These are phyloP conservation scores for Plasmodium ovale DNA, from an alignment of 169 alveolate genomes.

Conservation along the genomic window DNA sequence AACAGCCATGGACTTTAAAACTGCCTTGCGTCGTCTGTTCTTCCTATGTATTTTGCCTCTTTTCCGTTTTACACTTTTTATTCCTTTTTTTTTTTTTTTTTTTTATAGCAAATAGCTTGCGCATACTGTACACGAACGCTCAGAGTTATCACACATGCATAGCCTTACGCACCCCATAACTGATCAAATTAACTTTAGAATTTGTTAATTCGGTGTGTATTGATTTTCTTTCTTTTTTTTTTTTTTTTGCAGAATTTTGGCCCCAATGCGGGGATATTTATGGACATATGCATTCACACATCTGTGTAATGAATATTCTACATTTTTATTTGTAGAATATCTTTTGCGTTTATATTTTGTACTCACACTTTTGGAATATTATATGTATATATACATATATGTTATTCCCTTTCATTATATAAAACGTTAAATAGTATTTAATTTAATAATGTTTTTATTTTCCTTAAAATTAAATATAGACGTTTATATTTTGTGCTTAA, in stretches of 20 bases:
- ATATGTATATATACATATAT: too few species aligned
- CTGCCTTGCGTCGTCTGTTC: background rate
- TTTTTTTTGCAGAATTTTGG: too few species aligned
- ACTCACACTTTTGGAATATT: too few species aligned
- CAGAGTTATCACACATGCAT: background rate
- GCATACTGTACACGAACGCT: background rate
- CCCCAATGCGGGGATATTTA: too few species aligned
- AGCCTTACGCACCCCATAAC: background rate
- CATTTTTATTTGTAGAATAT: too few species aligned
- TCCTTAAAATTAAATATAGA: too few species aligned
- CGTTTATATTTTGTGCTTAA: background rate
- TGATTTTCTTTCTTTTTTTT: too few species aligned
- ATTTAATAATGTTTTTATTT: too few species aligned
- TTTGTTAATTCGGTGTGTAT: too few species aligned
- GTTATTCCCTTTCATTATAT: background rate
- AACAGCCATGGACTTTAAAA: background rate
- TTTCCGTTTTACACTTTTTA: background rate
- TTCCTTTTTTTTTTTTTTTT: background rate
- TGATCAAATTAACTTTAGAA: background rate
- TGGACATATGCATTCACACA: too few species aligned
- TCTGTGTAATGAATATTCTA: too few species aligned
- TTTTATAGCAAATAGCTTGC: background rate
- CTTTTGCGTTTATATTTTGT: background rate
- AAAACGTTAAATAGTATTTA: background rate
- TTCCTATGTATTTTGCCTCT: too few species aligned